Evolutionary conservation across 164 flowering plant species (phyloP).

Genomic region (Stephania yunnanensis): DNA sequence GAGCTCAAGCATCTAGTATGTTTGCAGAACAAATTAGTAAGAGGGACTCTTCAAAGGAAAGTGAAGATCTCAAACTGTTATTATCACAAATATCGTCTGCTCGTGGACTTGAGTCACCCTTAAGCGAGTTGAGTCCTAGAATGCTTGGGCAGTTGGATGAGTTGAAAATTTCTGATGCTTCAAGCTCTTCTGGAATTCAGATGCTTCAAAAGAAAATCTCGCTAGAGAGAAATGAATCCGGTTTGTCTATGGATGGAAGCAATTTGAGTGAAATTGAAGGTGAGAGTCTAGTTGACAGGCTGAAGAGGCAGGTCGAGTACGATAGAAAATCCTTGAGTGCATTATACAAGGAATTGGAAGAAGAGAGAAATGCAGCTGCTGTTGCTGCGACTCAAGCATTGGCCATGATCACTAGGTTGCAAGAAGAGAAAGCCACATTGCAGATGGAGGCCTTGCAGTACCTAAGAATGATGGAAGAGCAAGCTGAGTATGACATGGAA

Average conservation of each 20-base stretch:
- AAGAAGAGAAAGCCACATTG: conserved; percentile 89
- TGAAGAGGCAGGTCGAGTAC: conserved; percentile 69
- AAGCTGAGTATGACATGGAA: conserved; percentile 87
- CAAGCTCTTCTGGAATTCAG: conserved; percentile 38
- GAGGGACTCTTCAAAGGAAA: conserved; percentile 51
- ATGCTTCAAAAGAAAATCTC: conserved; percentile 33
- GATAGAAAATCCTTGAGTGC: conserved; percentile 47
- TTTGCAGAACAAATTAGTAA: conserved; percentile 41
- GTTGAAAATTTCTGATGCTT: conserved; percentile 33
- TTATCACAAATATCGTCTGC: conserved; percentile 61
- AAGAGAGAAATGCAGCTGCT: conserved; percentile 91
- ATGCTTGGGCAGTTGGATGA: conserved; percentile 43
- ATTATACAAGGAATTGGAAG: conserved; percentile 72
- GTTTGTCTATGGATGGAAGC: conserved; percentile 44
- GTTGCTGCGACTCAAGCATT: conserved; percentile 83
- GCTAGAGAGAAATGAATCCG: conserved; percentile 83
- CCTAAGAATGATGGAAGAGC: conserved; percentile 95
- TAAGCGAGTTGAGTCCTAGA: conserved; percentile 60
- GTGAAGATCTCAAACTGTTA: conserved; percentile 64
- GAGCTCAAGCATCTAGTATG: conserved; percentile 47
- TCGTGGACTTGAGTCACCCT: conserved; percentile 49
- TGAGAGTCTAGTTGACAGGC: conserved; percentile 49
- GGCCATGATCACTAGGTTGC: conserved; percentile 95
- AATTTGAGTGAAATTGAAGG: conserved; percentile 45
- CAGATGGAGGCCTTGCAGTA: conserved; percentile 88